Evolutionary conservation across 202 grass and related monocot genomes (phyloP), one percentile per base, ranked within the genome.

Genomic region (Eragrostis tef): DNA sequence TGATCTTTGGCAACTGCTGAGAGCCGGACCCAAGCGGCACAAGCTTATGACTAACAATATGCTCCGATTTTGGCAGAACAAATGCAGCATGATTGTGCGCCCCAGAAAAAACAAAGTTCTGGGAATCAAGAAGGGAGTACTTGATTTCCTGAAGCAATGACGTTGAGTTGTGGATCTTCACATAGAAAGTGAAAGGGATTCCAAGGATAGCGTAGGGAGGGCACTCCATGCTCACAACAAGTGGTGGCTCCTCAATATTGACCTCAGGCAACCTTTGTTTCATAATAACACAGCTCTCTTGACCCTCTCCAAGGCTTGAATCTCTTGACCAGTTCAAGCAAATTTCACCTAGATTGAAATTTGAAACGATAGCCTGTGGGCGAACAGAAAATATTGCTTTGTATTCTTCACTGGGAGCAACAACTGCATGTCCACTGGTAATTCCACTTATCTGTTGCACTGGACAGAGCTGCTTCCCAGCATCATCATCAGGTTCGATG

Each of bases 61-160:
- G 93, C 74, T 95, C 90, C 1, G 86, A 91, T 80, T 91, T 91
- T 0, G 92, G 96, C 22, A 98, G 88, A 88, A 98, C 67, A 67
- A 74, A 98, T 69, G 84, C 87, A 9, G 85, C 83, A 75, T 95
- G 84, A 67, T 94, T 90, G 78, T 98, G 96, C 48, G 92, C 91
- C 27, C 96, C 92, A 75, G 85, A 89, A 67, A 98, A 98, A 36
- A 98, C 92, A 3, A 98, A 98, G 74, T 92, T 98, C 79, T 95
- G 96, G 31, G 92, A 95, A 78, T 98, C 96, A 16, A 87, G 92
- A 75, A 95, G 77, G 51, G 92, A 91, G 78, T 90, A 95, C 84
- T 98, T 98, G 72, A 98, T 98, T 80, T 98, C 96, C 84, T 98
- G 96, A 46, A 98, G 93, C 6, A 98, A 85, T 86, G 85, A 88